phyloP scores from a whole-genome alignment of 208 protist species.

The Trypanosomatidae sp. region DNA sequence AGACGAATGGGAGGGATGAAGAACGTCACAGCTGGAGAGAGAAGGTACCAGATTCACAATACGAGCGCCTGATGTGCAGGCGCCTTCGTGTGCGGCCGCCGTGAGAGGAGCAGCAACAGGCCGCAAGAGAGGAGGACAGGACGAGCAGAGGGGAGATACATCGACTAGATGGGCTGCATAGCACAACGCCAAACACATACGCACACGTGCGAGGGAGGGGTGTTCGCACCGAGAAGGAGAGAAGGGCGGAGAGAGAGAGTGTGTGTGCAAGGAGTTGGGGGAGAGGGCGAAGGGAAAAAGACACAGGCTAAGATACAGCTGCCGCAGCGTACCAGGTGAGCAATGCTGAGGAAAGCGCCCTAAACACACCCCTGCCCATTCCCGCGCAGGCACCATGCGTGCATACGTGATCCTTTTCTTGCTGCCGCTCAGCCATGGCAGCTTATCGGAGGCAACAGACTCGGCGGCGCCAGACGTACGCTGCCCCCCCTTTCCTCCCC shows the following conservation, averaged over 20 bases:
- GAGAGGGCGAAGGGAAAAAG: neutral
- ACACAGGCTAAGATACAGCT: neutral
- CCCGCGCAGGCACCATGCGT: neutral
- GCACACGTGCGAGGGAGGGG: neutral
- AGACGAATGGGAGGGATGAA: constrained; percentile 8
- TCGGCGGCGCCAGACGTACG: too few relatives aligned
- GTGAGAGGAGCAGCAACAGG: neutral
- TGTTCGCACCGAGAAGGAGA: neutral
- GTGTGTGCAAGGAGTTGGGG: too few relatives aligned
- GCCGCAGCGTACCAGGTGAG: neutral
- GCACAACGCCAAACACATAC: neutral
- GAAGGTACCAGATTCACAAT: neutral
- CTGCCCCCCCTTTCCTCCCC: too few relatives aligned
- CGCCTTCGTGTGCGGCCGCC: neutral
- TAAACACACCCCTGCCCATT: neutral
- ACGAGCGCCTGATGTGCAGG: neutral
- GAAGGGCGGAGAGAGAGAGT: too few relatives aligned
- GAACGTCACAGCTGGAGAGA: constrained; percentile 3
- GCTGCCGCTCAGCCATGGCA: neutral
- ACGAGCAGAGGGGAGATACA: neutral
- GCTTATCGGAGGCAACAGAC: neutral
- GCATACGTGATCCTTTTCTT: neutral
- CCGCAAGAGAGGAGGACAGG: neutral
- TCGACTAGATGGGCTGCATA: neutral
- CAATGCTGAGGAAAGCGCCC: neutral